Evolutionary conservation across 345 rosid species (phyloP), one percentile per base, ranked within the genome.

Genomic region (Gossypium herbaceum): DNA sequence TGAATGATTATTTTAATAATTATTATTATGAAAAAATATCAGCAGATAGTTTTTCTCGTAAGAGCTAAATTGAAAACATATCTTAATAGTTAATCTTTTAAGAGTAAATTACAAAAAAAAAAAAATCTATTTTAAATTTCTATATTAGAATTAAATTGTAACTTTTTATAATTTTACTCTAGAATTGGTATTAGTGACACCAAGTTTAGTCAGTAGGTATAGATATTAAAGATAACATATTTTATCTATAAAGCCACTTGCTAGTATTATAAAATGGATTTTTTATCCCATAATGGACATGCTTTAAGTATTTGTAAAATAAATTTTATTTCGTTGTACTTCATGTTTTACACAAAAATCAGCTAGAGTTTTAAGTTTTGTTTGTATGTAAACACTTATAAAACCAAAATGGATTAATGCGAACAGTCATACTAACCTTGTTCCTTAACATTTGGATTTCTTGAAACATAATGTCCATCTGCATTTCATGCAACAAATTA

Each of bases 401-500:
- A 61, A 61, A 61, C 47, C 19, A 63, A 1, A 63, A 16, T 17
- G 24, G 17, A 63, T n/a, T 39, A 63, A 63, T 61, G n/a, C n/a
- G 12, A 20, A 20, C 3, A 45, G 13, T 67, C 39, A 67, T 22
- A 67, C 71, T 67, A 24, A 67, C 71, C 71, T 67, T 67, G 20
- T 47, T 15, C 29, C 71, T 67, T 27, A 67, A 19, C 56, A 24
- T 67, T 24, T 67, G 71, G 24, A 67, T 67, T 67, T 67, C 71
- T 47, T 67, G 71, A 47, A 67, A 15, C 71, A 67, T 47, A 22
- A 47, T 47, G 56, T 67, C 71, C 41, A 67, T 47, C 71, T 67
- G 71, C 51, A 67, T 22, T 50, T 51, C 58, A 67, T 45, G 34
- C 2, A 16, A 19, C 69, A 11, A 22, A 22, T 45, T 1, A 3